Evolutionary conservation across 805 yeast genomes (phyloP).

Genomic region (Tetrapisispora pingtungensis): DNA sequence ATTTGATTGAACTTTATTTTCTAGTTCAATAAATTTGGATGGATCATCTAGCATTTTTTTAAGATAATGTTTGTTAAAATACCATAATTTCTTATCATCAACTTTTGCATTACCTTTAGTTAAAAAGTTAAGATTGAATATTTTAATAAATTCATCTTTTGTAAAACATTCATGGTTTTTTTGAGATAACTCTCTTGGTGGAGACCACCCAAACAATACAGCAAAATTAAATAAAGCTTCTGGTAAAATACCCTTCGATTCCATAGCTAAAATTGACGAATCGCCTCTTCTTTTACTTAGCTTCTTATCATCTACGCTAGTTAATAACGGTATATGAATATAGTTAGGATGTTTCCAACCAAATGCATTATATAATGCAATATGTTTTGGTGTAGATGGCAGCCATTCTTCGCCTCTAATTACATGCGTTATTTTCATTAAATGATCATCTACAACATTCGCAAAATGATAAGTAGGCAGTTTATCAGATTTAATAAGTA

Average conservation of each 20-base stretch:
- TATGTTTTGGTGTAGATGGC: slow-evolving; percentile 89
- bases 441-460: slow-evolving; percentile 87
- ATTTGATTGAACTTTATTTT: slow-evolving; percentile 24
- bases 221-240: slow-evolving; percentile 83
- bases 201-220: slow-evolving; percentile 93
- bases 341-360: slow-evolving; percentile 77
- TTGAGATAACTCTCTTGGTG: slow-evolving; percentile 47
- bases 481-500: slow-evolving; percentile 84
- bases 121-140: slow-evolving; percentile 58
- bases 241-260: slow-evolving; percentile 58
- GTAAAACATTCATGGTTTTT: slow-evolving; percentile 43
- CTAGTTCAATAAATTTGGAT: slow-evolving; percentile 27
- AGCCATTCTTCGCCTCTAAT: slow-evolving; percentile 98
- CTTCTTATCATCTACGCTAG: slow-evolving; percentile 62
- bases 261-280: slow-evolving; percentile 53
- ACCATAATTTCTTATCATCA: slow-evolving; percentile 61
- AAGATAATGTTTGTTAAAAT: slow-evolving; percentile 68
- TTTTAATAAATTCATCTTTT: slow-evolving; percentile 40
- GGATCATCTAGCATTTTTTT: slow-evolving; percentile 34
- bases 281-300: slow-evolving; percentile 82
- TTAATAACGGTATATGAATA: slow-evolving; percentile 83
- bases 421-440: slow-evolving; percentile 89
- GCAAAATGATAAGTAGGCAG: slow-evolving; percentile 96
- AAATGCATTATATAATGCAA: slow-evolving; percentile 75
- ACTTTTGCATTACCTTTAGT: slow-evolving; percentile 94